These are phyloP conservation scores for Leishmania tropica DNA, from an alignment of 208 protist species.

Conservation along the genomic window DNA sequence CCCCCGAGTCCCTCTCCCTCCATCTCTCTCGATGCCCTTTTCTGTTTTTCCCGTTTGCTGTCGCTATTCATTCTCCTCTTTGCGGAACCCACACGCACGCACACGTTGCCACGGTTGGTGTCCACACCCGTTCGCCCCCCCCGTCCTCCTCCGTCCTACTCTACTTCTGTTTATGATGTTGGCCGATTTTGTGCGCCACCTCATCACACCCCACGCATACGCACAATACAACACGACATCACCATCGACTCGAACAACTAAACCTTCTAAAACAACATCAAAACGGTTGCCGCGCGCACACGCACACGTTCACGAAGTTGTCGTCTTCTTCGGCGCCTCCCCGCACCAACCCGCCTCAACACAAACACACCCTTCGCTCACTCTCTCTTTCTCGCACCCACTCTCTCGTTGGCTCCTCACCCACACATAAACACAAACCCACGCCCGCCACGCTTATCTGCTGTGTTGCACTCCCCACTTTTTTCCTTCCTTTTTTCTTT, in stretches of 20 bases:
- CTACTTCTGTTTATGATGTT: background rate
- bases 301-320: background rate
- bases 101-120: background rate
- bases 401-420: background rate
- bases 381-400: background rate
- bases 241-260: background rate
- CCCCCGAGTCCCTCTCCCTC: background rate
- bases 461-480: background rate
- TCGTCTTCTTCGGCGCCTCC: background rate
- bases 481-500: background rate
- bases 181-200: background rate
- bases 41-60: background rate
- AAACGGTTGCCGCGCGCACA: background rate
- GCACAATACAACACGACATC: background rate
- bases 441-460: background rate
- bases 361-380: slow-evolving; percentile 11
- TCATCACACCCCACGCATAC: background rate
- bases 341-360: slow-evolving; percentile 1
- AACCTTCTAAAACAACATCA: background rate
- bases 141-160: no score
- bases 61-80: background rate
- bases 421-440: background rate
- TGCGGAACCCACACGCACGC: no score
- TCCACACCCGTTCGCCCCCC: background rate
- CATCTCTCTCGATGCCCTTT: background rate